phyloP scores from a whole-genome alignment of 179 eudicot species.

The Pouteria campechiana region DNA sequence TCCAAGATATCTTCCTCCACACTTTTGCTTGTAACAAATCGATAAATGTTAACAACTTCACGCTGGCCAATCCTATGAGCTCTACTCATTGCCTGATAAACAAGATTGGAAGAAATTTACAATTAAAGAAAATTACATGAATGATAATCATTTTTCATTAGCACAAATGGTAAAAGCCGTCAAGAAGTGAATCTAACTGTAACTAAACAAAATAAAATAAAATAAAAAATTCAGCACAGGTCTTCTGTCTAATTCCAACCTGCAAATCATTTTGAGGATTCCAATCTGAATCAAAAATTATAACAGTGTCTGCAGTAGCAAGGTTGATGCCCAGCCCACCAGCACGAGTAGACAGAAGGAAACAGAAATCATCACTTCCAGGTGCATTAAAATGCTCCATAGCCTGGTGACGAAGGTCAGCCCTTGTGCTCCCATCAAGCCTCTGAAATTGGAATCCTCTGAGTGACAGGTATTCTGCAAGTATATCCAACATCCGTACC shows the following conservation, averaged over 20 bases:
- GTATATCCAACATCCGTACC: conserved; percentile 96
- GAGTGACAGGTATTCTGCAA: conserved; percentile 91
- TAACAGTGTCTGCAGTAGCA: conserved; percentile 98
- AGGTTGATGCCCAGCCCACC: conserved; percentile 98
- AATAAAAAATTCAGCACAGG: neutral
- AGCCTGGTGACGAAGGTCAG: conserved; percentile 96
- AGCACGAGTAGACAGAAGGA: conserved; percentile 98
- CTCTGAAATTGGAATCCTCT: conserved; percentile 97
- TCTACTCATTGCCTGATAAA: conserved; percentile 89
- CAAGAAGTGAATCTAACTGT: neutral
- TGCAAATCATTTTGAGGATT: conserved; percentile 98
- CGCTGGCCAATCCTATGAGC: conserved; percentile 99
- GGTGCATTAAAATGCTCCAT: conserved; percentile 99
- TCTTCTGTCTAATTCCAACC: conserved; percentile 28
- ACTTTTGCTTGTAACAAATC: conserved; percentile 98
- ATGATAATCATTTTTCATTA: no score
- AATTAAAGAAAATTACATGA: no score
- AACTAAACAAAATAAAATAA: neutral
- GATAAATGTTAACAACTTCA: conserved; percentile 94
- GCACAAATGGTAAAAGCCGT: neutral
- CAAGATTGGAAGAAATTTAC: no score
- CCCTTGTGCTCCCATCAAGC: conserved; percentile 97
- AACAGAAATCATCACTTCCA: conserved; percentile 98
- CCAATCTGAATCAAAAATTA: conserved; percentile 99
- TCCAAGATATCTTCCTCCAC: conserved; percentile 99